Conservation (phyloP, 1,284 basidiomycete species). For the Naganishia albida region DNA sequence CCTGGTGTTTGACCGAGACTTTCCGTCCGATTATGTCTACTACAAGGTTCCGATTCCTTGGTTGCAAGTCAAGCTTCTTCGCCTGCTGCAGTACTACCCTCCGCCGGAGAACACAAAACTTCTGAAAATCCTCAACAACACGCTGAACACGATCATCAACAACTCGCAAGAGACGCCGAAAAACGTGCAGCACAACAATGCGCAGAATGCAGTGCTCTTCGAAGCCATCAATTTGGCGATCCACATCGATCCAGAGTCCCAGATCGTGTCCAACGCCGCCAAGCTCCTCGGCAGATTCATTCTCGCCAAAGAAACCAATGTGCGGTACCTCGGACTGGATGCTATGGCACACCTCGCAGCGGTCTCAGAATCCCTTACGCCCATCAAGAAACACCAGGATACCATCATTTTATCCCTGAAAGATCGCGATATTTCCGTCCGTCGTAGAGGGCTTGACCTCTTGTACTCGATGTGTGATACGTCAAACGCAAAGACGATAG, state of each 20-base stretch:
- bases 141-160: slow-evolving; percentile 87
- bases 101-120: slow-evolving; percentile 86
- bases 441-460: slow-evolving; percentile 88
- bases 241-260: slow-evolving; percentile 89
- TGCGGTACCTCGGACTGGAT: slow-evolving; percentile 94
- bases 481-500: slow-evolving; percentile 90
- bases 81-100: slow-evolving; percentile 92
- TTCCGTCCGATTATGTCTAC: slow-evolving; percentile 85
- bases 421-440: slow-evolving; percentile 96
- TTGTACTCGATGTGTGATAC: slow-evolving; percentile 99
- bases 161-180: slow-evolving; percentile 87
- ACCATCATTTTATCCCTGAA: slow-evolving; percentile 92
- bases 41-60: slow-evolving; percentile 93
- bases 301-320: slow-evolving; percentile 96
- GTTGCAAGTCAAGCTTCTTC: slow-evolving; percentile 94
- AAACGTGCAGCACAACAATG: slow-evolving; percentile 98
- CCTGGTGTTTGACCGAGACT: slow-evolving; percentile 89
- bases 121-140: slow-evolving; percentile 73
- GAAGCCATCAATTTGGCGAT: slow-evolving; percentile 98
- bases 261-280: slow-evolving; percentile 85
- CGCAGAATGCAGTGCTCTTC: slow-evolving; percentile 96
- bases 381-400: slow-evolving; percentile 92
- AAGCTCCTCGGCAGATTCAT: slow-evolving; percentile 92
- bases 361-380: slow-evolving; percentile 80
- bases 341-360: slow-evolving; percentile 98